Evolutionary conservation across 768 basidiomycete genomes (phyloP).

Genomic region (Strobilomyces dryophilus): DNA sequence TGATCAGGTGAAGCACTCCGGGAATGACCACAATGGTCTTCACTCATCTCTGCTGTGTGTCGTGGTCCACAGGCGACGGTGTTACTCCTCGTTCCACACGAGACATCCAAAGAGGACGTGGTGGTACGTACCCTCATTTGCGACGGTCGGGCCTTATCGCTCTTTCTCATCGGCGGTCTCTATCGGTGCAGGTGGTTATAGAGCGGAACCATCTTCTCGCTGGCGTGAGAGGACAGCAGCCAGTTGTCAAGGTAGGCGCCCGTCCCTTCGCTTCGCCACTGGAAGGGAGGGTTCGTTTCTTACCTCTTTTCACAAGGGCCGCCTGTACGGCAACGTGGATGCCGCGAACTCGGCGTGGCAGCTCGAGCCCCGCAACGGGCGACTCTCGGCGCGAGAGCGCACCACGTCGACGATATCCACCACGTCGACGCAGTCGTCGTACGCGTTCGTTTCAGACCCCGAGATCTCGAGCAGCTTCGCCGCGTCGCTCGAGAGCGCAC

Average conservation of each 20-base stretch:
- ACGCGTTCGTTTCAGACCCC: slow-evolving; percentile 77
- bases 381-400: slow-evolving; percentile 57
- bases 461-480: slow-evolving; percentile 85
- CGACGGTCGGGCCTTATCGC: background rate
- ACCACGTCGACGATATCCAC: slow-evolving; percentile 75
- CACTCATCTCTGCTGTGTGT: slow-evolving; percentile 17
- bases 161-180: background rate
- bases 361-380: slow-evolving; percentile 60
- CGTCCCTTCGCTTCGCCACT: background rate
- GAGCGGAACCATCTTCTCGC: slow-evolving; percentile 70
- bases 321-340: slow-evolving; percentile 68
- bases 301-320: slow-evolving; percentile 45
- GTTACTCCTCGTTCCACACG: slow-evolving; percentile 67
- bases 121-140: slow-evolving; percentile 41
- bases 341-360: slow-evolving; percentile 70
- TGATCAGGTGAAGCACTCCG: slow-evolving; percentile 58
- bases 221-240: slow-evolving; percentile 63
- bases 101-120: slow-evolving; percentile 68
- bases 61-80: slow-evolving; percentile 59
- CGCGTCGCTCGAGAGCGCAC: slow-evolving; percentile 72
- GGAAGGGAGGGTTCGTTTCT: background rate
- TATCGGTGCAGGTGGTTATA: slow-evolving; percentile 54
- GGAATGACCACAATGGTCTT: slow-evolving; percentile 8
- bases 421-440: slow-evolving; percentile 75
- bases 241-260: slow-evolving; percentile 63